Base-by-base conservation (phyloP, 345 rosid genomes). In the Eucalyptus virginea region DNA sequence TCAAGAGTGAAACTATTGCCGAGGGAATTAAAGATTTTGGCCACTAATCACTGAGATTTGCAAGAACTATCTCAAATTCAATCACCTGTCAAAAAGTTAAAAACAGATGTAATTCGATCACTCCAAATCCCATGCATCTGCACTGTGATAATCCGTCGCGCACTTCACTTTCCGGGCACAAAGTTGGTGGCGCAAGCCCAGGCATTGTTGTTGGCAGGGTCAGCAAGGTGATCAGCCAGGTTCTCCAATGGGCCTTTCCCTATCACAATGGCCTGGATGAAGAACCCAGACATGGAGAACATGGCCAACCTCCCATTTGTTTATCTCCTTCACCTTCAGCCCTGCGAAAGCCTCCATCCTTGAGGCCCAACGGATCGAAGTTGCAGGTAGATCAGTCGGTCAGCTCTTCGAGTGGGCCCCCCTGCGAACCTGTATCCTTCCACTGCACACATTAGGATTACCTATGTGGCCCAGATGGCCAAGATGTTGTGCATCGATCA, bases 171-270 rank as follows among this genome's bases (percentile, higher is more conserved):
- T 37, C 90, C 91, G 9, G 89, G 90, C 18, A 54, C 87, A 54
- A 90, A 90, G 88, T 86, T 80, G 24, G 88, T 86, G 47, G 90
- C 88, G 72, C n/a, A 90, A 26, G 90, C 88, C 90, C 87, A 77
- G 32, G 87, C 87, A 47, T 56, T 88, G 83, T 88, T 86, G 88
- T 34, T 44, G n/a, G 72, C 88, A 51, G 89, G 89, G 77, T 90
- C 89, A 44, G 58, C 88, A 30, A 90, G 56, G 32, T 88, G 89
- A 80, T 88, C 91, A 2, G 88, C 86, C 89, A 88, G 80, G 86
- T 88, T 90, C 58, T 90, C 89, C 69, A 42, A 15, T 81, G 89
- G 88, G 18, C 89, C 91, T 23, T 88, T 90, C 16, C 86, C 88
- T 16, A 86, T 88, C 3, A 88, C 69, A 24, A 90, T 90, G 47